Percentiles rank a stretch among this genome's conserved stretches.
Conservation (phyloP, 495 filamentous ascomycete genomes). For the Lepidopterella palustris region DNA sequence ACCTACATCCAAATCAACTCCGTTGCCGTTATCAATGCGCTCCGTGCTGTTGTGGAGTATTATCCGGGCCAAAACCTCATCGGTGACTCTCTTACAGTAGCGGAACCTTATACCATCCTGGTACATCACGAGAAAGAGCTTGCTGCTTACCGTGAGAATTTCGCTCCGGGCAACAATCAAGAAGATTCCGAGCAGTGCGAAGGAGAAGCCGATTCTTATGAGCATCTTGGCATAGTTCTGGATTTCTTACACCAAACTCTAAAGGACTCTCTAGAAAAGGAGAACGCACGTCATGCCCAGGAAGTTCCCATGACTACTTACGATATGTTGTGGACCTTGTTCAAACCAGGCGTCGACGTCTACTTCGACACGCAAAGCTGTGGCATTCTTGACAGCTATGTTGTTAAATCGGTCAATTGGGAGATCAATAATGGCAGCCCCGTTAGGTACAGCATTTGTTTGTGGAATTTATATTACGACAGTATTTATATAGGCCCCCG, state of each 20-base stretch:
- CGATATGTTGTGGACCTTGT: conserved; percentile 30
- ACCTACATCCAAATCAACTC: conserved; percentile 24
- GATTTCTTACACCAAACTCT: conserved; percentile 12
- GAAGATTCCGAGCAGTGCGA: conserved; percentile 7
- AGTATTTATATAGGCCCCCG: conserved; percentile 13
- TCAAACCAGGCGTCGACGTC: conserved; percentile 25
- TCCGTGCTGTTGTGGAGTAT: conserved; percentile 22
- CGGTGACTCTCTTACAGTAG: conserved; percentile 15
- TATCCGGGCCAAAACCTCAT: conserved; percentile 22
- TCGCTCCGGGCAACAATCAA: conserved; percentile 11
- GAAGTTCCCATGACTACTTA: conserved; percentile 22
- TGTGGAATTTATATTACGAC: conserved; percentile 20
- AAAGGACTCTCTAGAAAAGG: conserved; percentile 18
- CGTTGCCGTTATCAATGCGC: conserved; percentile 20
- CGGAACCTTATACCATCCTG: conserved; percentile 26
- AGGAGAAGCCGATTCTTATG: conserved; percentile 19
- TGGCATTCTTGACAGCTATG: conserved; percentile 16
- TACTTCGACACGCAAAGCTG: conserved; percentile 17
- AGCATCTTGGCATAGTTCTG: conserved; percentile 26
- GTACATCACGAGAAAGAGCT: conserved; percentile 30
- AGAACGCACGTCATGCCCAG: conserved; percentile 23
- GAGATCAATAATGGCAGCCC: conserved; percentile 17
- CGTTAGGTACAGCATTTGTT: conserved; percentile 6
- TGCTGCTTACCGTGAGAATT: conserved; percentile 21
- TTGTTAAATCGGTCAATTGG: conserved; percentile 16